phyloP scores from a whole-genome alignment of 2,329 filamentous ascomycete species.

The Ceratocystis eucalypticola region DNA sequence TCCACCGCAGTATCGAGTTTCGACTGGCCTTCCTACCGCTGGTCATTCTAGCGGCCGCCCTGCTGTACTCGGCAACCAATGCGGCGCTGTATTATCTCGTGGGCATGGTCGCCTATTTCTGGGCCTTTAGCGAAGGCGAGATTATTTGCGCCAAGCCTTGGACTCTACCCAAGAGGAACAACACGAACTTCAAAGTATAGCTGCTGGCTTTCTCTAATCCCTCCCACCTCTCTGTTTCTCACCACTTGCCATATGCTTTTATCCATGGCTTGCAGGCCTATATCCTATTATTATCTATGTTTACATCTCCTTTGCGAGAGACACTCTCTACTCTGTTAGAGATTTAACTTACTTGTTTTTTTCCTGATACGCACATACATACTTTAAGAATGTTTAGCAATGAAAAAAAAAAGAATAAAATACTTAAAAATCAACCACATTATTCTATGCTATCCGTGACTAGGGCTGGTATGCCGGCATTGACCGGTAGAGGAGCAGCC shows the following conservation, averaged over 20 bases:
- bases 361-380: too few relatives aligned
- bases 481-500: too few relatives aligned
- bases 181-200: slow-evolving; percentile 22
- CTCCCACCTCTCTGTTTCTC: background rate
- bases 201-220: background rate
- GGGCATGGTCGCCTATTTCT: slow-evolving; percentile 79
- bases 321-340: too few relatives aligned
- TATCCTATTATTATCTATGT: too few relatives aligned
- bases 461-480: background rate
- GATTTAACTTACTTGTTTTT: too few relatives aligned
- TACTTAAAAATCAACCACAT: background rate
- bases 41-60: slow-evolving; percentile 54
- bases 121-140: slow-evolving; percentile 95
- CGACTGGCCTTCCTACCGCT: slow-evolving; percentile 73
- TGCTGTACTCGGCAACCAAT: slow-evolving; percentile 89
- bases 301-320: too few relatives aligned
- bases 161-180: slow-evolving; percentile 47
- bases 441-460: background rate
- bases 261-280: background rate
- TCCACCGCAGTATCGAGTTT: slow-evolving; percentile 81
- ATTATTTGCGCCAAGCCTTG: slow-evolving; percentile 56
- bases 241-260: background rate
- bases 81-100: slow-evolving; percentile 83
- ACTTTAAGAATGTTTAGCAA: background rate
- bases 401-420: slow-evolving; percentile 2